Evolutionary conservation across 176 grass and related monocot species (phyloP), one percentile per base, ranked within the genome.

Genomic region (Rhynchospora pubera): DNA sequence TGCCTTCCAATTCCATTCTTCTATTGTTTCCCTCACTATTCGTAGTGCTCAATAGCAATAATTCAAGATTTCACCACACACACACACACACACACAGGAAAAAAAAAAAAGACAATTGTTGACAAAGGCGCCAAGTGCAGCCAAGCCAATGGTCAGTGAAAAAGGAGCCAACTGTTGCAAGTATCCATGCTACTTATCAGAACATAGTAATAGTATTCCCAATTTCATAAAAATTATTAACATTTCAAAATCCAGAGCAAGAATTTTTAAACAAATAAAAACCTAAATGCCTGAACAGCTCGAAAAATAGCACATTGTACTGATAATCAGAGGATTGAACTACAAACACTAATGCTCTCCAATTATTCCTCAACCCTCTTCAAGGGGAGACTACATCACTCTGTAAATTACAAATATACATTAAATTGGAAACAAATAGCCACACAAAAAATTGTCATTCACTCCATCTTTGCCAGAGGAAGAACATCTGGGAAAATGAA

Each of bases 321-420:
- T 13, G 30, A 76, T 30, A 73, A 76, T 76, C 72, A 76, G 72
- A 55, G 48, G 30, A 55, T 26, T 2, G 6, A 53, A 55, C 48
- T 76, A 76, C 72, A 34, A 63, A 68, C 64, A 82, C 60, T 30
- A 55, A 11, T 44, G 48, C 23, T 76, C 48, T 76, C 72, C 5
- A 23, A 55, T 76, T 76, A 55, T 52, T 76, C 23, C 69, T 51
- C 21, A 74, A 71, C 18, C 14, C 78, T 82, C 48, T 65, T 30
- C 34, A 61, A 19, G 47, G 79, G 6, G 13, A 59, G 12, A 57
- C 8, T 3, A 6, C 16, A 61, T 76, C 80, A 3, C 42, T 55
- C 22, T 65, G 69, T 58, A 23, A 51, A n/a, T n/a, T n/a, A n/a
- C n/a, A n/a, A n/a, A 19, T 86, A 7, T 76, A 59, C 24, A 46